Evolutionary conservation across 2,329 filamentous ascomycete genomes (phyloP), one percentile per base, ranked within the genome.

Genomic region (Cryphonectria radicalis): DNA sequence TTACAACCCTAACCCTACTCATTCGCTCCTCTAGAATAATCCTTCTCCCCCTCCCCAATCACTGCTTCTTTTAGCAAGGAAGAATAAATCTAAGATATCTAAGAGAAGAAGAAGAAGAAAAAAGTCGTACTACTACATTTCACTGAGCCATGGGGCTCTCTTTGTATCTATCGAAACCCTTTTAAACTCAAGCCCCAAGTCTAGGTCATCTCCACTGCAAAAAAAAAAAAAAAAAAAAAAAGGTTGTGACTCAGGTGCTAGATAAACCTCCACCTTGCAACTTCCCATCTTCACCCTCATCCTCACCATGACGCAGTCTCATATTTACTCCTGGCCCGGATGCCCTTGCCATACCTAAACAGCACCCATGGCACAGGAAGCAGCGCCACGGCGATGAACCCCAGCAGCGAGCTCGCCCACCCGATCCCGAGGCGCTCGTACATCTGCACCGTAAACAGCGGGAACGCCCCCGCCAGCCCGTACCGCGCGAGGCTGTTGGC

Each of bases 401-500:
- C 84, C 17, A 86, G 74, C 14, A 86, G 74, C 65, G 84, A 86
- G 8, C 79, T 82, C 0, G 84, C 85, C 85, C 85, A 87, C 22
- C 76, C 75, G 5, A 85, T 82, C 0, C 84, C 84, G 17, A 87
- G 75, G 3, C 75, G 78, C 7, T 78, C 69, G 60, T 84, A 86
- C 82, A 86, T 87, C 72, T 89, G 87, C 0, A 91, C 79, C 0
- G 88, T 86, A 74, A 91, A 91, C 0, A 91, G 77, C 0, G 89
- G 89, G 69, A 91, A 91, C 0, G 82, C 85, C 0, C 84, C 86
- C 0, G 86, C 87, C 10, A 90, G 81, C 0, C 78, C 78, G 73
- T 90, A 91, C 35, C 89, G 79, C 1, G 86, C 80, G 14, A 91
- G 79, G 1, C 86, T 85, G 72, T 90, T 91, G 1, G 90, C 89